Evolutionary conservation across 78 protist genomes (phyloP).

Genomic region (Speleostelium caveatum): DNA sequence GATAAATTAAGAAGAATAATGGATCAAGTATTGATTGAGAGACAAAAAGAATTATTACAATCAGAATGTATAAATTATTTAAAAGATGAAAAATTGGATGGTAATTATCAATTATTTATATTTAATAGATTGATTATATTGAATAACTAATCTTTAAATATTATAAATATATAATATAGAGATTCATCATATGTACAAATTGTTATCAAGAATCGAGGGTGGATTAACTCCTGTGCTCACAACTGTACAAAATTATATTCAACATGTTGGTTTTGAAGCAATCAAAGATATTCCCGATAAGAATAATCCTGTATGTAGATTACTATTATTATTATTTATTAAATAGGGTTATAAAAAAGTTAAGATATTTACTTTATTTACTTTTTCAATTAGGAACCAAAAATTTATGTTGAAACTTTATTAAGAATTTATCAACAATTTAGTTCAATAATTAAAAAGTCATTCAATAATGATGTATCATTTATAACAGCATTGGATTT

Average conservation of each 20-base stretch:
- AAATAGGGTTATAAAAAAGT: neutral
- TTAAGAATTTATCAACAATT: constrained; percentile 80
- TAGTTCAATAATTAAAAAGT: constrained; percentile 43
- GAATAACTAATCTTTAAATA: neutral
- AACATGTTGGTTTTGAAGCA: constrained; percentile 65
- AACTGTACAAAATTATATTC: constrained; percentile 69
- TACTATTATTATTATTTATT: too few species aligned
- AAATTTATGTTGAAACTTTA: constrained; percentile 82
- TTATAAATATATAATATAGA: constrained; percentile 32
- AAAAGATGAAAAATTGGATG: constrained; percentile 71
- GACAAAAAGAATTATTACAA: constrained; percentile 63
- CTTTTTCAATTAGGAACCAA: constrained; percentile 45
- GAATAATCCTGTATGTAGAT: constrained; percentile 36
- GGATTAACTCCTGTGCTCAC: constrained; percentile 78
- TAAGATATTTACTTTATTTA: neutral
- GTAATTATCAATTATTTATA: constrained; percentile 7
- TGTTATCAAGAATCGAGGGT: constrained; percentile 79
- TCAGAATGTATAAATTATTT: constrained; percentile 81
- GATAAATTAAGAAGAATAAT: constrained; percentile 35
- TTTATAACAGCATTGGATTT: constrained; percentile 86
- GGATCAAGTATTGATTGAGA: constrained; percentile 59
- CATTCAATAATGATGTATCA: constrained; percentile 80
- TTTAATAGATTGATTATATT: neutral
- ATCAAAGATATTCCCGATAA: constrained; percentile 48
- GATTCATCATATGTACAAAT: constrained; percentile 61